Percentiles rank a stretch among this genome's conserved stretches.
phyloP scores from a whole-genome alignment of 352 stramenopile species.

The Globisporangium canariense region DNA sequence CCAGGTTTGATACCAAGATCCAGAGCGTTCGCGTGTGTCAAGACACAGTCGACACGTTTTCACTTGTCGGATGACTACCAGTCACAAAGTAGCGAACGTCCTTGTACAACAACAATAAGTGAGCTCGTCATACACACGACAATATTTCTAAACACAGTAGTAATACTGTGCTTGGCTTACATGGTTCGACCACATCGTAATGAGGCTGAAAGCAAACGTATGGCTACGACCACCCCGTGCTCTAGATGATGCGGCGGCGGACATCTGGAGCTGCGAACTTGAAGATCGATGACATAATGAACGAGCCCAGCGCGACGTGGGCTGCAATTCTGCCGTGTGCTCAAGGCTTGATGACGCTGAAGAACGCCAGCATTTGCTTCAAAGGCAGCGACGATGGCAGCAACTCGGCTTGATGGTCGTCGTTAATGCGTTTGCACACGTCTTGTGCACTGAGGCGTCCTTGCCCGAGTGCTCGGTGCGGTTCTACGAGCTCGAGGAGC shows the following conservation, averaged over 20 bases:
- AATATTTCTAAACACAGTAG: too few relatives aligned
- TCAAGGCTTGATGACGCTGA: not conserved
- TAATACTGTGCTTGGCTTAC: not conserved
- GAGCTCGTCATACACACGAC: not conserved
- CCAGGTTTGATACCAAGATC: not conserved
- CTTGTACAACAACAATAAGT: not conserved
- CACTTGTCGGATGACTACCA: not conserved
- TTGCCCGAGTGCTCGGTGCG: not conserved
- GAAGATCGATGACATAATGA: slow-evolving; percentile 10
- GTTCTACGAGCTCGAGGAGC: not conserved
- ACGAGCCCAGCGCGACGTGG: not conserved
- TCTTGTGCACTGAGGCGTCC: not conserved
- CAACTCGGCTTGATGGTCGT: slow-evolving; percentile 2
- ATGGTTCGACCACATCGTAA: not conserved
- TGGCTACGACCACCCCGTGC: not conserved
- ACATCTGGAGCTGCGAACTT: slow-evolving; percentile 5
- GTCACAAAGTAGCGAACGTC: not conserved
- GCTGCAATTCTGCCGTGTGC: not conserved
- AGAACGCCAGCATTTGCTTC: slow-evolving; percentile 8
- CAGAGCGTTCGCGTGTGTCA: not conserved
- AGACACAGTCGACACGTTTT: not conserved
- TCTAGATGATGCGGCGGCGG: slow-evolving; percentile 7
- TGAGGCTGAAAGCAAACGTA: not conserved
- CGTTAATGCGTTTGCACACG: not conserved
- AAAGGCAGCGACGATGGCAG: not conserved